These are phyloP conservation scores for Begonia masoniana DNA, from an alignment of 306 rosid species.

Conservation along the genomic window DNA sequence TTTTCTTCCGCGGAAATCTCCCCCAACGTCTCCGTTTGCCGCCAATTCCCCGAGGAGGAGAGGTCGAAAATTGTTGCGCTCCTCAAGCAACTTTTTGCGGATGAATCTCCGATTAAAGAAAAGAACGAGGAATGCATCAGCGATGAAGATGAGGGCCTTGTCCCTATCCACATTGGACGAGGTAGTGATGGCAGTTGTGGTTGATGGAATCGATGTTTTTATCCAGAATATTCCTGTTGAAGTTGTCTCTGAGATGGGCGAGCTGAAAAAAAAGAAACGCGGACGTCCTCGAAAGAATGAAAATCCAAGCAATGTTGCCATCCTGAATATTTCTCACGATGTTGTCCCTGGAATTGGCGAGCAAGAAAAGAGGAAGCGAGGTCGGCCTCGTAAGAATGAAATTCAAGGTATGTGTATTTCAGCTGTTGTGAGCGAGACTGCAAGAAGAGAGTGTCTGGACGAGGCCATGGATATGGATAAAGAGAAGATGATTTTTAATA, in stretches of 20 bases:
- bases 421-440: background rate
- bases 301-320: too few species aligned
- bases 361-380: constrained; percentile 45
- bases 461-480: background rate
- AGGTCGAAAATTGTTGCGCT: constrained; percentile 27
- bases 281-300: too few species aligned
- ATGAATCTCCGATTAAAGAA: constrained; percentile 11
- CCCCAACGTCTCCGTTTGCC: constrained; percentile 7
- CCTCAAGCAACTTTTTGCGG: constrained; percentile 47
- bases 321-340: too few species aligned
- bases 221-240: constrained; percentile 1
- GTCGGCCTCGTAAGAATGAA: constrained; percentile 51
- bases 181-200: constrained; percentile 11
- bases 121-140: constrained; percentile 1
- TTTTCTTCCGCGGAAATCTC: constrained; percentile 17
- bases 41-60: constrained; percentile 24
- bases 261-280: too few species aligned
- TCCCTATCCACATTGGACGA: constrained; percentile 18
- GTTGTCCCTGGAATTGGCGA: too few species aligned
- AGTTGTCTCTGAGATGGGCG: too few species aligned
- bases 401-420: constrained; percentile 5
- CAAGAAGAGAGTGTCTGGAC: background rate
- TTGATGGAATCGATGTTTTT: constrained; percentile 3
- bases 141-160: constrained; percentile 13
- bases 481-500: background rate